These are phyloP conservation scores for Fagus sylvatica DNA, from an alignment of 306 rosid genomes.

Conservation along the genomic window DNA sequence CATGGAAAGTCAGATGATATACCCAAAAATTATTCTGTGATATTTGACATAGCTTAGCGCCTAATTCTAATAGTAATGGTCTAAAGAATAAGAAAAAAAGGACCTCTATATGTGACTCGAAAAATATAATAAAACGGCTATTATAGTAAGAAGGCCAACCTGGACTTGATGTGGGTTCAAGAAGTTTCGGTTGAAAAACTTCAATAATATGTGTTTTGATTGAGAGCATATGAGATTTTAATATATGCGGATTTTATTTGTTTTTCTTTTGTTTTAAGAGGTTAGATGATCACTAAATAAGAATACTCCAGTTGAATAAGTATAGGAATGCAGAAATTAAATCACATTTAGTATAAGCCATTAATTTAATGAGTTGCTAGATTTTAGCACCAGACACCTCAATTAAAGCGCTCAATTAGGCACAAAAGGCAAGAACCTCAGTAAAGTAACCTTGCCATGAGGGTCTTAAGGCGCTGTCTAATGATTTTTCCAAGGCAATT, in stretches of 20 bases:
- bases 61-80: neutral
- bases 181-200: neutral
- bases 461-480: neutral
- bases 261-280: neutral
- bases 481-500: neutral
- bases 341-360: neutral
- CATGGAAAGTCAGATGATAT: neutral
- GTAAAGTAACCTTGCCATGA: neutral
- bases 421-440: neutral
- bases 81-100: neutral
- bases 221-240: neutral
- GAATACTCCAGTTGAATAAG: neutral
- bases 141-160: neutral
- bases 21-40: neutral
- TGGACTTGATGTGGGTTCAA: neutral
- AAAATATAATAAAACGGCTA: neutral
- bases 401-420: neutral
- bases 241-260: neutral
- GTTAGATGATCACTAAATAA: neutral
- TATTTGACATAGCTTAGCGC: neutral
- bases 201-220: neutral
- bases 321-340: neutral
- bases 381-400: neutral
- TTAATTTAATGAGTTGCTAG: neutral
- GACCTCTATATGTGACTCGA: neutral